Conservation (phyloP, 1,284 basidiomycete genomes). For the Austroboletus novae-zelandiae region DNA sequence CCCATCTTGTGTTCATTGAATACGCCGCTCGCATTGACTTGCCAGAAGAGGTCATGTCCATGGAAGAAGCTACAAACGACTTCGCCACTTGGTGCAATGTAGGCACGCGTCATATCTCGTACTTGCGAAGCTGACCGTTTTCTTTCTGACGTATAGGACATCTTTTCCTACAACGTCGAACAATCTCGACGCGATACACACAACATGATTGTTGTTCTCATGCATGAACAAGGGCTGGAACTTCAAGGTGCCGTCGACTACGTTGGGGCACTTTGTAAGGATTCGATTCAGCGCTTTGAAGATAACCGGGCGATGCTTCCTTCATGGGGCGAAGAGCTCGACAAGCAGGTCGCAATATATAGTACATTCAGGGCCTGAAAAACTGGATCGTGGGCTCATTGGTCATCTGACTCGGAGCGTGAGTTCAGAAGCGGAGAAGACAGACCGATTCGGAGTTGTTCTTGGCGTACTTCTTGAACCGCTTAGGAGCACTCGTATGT, state of each 20-base stretch:
- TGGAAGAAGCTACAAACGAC: constrained; percentile 55
- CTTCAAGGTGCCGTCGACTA: constrained; percentile 55
- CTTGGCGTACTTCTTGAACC: too few species aligned
- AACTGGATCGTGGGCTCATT: constrained; percentile 63
- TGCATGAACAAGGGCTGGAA: constrained; percentile 46
- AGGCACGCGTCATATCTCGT: background rate
- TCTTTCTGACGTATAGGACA: constrained; percentile 49
- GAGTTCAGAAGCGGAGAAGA: constrained; percentile 56
- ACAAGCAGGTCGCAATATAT: constrained; percentile 44
- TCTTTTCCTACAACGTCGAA: constrained; percentile 63
- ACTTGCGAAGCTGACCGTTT: constrained; percentile 5
- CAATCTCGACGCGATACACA: constrained; percentile 55
- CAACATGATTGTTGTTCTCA: constrained; percentile 60
- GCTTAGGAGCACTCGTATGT: constrained; percentile 13
- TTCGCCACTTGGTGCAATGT: constrained; percentile 63
- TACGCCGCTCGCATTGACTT: constrained; percentile 54
- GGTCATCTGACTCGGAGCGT: constrained; percentile 56
- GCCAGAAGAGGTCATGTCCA: constrained; percentile 51
- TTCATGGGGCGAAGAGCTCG: constrained; percentile 51
- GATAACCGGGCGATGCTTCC: constrained; percentile 45
- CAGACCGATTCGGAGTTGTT: constrained; percentile 40
- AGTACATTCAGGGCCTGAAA: constrained; percentile 53
- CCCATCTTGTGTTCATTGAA: constrained; percentile 61
- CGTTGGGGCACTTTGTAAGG: constrained; percentile 49
- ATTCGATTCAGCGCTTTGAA: constrained; percentile 47